Evolutionary conservation across 2,329 filamentous ascomycete species (phyloP).

Genomic region (Fusarium mexicanum): DNA sequence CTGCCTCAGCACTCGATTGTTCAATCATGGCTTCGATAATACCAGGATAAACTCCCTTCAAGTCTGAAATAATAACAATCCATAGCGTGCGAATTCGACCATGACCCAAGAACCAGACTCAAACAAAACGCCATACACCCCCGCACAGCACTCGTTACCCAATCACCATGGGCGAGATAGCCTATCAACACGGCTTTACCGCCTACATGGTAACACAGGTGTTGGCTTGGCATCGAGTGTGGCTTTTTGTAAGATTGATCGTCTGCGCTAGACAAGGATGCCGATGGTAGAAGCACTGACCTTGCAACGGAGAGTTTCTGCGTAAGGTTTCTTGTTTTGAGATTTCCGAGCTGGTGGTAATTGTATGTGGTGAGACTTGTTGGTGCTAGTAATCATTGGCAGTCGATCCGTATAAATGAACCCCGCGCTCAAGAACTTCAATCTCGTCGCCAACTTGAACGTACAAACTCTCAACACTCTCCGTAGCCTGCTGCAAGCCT

Average conservation of each 20-base stretch:
- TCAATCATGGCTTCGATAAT: background rate
- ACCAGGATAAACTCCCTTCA: background rate
- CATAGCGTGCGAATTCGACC: background rate
- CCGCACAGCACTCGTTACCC: background rate
- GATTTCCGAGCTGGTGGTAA: background rate
- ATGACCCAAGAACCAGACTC: background rate
- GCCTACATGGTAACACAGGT: background rate
- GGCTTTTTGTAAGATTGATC: background rate
- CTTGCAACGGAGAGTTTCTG: background rate
- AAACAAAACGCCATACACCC: background rate
- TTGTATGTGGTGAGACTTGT: too few relatives aligned
- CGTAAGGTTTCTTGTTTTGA: background rate
- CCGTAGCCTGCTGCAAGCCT: slow-evolving; percentile 11
- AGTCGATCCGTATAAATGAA: slow-evolving; percentile 42
- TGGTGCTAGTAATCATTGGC: slow-evolving; percentile 38
- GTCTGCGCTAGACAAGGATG: background rate
- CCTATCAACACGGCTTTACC: background rate
- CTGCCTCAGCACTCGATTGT: too few relatives aligned
- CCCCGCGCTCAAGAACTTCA: slow-evolving; percentile 42
- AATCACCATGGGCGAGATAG: background rate
- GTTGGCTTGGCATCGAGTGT: background rate
- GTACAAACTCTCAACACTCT: slow-evolving; percentile 2
- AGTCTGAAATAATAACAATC: background rate
- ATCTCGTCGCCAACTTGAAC: slow-evolving; percentile 43
- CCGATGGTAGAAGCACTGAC: background rate